These are phyloP conservation scores for Iris macrosiphon DNA, from an alignment of 106 monocot genomes.

Conservation along the genomic window DNA sequence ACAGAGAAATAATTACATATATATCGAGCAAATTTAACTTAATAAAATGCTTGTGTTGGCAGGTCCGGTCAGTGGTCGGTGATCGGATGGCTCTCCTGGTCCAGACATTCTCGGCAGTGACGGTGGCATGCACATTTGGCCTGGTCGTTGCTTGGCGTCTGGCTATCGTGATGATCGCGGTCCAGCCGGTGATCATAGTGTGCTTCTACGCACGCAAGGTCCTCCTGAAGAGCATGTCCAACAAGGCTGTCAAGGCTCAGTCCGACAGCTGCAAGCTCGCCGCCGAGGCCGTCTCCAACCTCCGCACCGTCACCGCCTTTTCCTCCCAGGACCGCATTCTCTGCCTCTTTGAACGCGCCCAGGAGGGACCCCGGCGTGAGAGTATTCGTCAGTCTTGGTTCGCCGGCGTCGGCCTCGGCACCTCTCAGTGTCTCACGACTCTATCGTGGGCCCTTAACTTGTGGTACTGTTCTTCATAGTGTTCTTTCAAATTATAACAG, in stretches of 20 bases:
- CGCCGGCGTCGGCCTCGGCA: slow-evolving; percentile 14
- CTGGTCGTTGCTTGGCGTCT: slow-evolving; percentile 19
- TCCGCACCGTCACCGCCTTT: slow-evolving; percentile 25
- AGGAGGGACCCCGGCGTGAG: slow-evolving; percentile 8
- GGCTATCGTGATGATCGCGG: slow-evolving; percentile 23
- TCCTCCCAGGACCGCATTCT: slow-evolving; percentile 22
- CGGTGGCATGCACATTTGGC: slow-evolving; percentile 16
- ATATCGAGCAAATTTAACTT: no score
- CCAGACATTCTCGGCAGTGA: slow-evolving; percentile 11
- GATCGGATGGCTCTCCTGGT: slow-evolving; percentile 21
- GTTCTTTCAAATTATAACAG: no score
- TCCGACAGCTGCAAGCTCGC: slow-evolving; percentile 20
- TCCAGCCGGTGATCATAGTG: slow-evolving; percentile 15
- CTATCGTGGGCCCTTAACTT: slow-evolving; percentile 17
- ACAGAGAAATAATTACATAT: no score
- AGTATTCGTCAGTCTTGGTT: slow-evolving; percentile 19
- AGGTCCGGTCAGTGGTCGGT: slow-evolving; percentile 25
- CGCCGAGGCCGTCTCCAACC: slow-evolving; percentile 18
- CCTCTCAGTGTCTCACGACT: slow-evolving; percentile 3
- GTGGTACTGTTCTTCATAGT: no score
- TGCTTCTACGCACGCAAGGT: slow-evolving; percentile 14
- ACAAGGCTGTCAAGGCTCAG: slow-evolving; percentile 15
- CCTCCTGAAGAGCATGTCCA: slow-evolving; percentile 15
- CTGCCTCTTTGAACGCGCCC: slow-evolving; percentile 12
- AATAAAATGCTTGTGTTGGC: neutral